A percentile compares a stretch with the other conserved stretches of the same genome.
Conservation (phyloP, 108 stramenopile species). For the Pseudonitzschia pungens region DNA sequence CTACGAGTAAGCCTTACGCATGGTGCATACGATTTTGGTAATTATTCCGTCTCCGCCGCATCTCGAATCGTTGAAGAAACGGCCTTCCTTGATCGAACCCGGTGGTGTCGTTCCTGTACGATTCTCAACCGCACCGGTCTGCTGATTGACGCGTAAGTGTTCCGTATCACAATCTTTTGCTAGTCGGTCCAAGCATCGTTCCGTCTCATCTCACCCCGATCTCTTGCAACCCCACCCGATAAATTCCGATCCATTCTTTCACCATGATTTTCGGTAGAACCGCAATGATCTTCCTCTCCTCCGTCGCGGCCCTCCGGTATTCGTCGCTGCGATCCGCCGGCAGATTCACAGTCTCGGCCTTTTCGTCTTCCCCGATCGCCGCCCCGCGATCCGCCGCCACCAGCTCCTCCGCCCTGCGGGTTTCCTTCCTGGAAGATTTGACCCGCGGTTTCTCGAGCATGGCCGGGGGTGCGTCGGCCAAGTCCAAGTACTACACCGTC, state of each 20-base stretch:
- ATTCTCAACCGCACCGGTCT: too few relatives aligned
- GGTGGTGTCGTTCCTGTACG: too few relatives aligned
- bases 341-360: not conserved
- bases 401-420: not conserved
- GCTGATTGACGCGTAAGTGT: too few relatives aligned
- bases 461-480: conserved; percentile 1
- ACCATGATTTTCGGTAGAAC: conserved; percentile 9
- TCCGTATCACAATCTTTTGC: too few relatives aligned
- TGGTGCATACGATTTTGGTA: too few relatives aligned
- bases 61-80: too few relatives aligned
- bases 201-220: too few relatives aligned
- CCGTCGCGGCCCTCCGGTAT: not conserved
- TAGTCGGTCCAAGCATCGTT: too few relatives aligned
- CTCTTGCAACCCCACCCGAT: not conserved
- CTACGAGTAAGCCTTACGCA: too few relatives aligned
- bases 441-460: conserved; percentile 15
- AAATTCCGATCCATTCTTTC: not conserved
- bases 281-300: not conserved
- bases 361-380: not conserved
- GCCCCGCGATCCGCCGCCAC: not conserved
- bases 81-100: too few relatives aligned
- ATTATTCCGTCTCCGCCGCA: too few relatives aligned
- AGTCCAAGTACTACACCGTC: conserved; percentile 51
- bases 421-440: conserved; percentile 25
- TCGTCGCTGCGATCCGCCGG: not conserved